phyloP scores from a whole-genome alignment of 345 rosid species.

The Dovyalis caffra region DNA sequence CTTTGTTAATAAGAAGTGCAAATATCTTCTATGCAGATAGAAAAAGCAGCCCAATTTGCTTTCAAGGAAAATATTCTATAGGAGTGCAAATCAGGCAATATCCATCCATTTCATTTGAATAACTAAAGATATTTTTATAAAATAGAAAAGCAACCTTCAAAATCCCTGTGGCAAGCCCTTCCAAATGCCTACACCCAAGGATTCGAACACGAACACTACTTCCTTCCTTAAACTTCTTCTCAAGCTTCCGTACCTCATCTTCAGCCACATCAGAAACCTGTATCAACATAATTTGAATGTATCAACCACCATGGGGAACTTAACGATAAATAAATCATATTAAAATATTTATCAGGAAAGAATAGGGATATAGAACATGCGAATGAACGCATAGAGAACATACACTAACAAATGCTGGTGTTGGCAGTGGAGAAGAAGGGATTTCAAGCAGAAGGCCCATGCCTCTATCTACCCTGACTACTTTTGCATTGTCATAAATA shows the following conservation, averaged over 20 bases:
- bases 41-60: background rate
- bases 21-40: background rate
- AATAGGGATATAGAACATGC: background rate
- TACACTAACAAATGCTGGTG: slow-evolving; percentile 83
- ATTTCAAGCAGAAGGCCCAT: slow-evolving; percentile 85
- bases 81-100: background rate
- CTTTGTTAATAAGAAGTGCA: background rate
- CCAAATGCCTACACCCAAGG: slow-evolving; percentile 80
- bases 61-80: background rate
- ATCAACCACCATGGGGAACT: slow-evolving; percentile 1
- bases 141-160: slow-evolving; percentile 59
- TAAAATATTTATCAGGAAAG: too few relatives aligned
- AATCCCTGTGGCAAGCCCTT: slow-evolving; percentile 87
- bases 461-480: slow-evolving; percentile 79
- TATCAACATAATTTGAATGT: slow-evolving; percentile 3
- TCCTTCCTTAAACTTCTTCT: slow-evolving; percentile 80
- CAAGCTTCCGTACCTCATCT: slow-evolving; percentile 70
- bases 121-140: too few relatives aligned
- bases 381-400: slow-evolving; percentile 27
- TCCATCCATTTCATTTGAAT: background rate
- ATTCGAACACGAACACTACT: slow-evolving; percentile 77
- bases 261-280: slow-evolving; percentile 86
- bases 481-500: slow-evolving; percentile 78
- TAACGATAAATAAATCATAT: background rate
- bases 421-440: slow-evolving; percentile 59